These are phyloP conservation scores for Warburgia ugandensis DNA, from an alignment of 164 flowering plant genomes.

Conservation along the genomic window DNA sequence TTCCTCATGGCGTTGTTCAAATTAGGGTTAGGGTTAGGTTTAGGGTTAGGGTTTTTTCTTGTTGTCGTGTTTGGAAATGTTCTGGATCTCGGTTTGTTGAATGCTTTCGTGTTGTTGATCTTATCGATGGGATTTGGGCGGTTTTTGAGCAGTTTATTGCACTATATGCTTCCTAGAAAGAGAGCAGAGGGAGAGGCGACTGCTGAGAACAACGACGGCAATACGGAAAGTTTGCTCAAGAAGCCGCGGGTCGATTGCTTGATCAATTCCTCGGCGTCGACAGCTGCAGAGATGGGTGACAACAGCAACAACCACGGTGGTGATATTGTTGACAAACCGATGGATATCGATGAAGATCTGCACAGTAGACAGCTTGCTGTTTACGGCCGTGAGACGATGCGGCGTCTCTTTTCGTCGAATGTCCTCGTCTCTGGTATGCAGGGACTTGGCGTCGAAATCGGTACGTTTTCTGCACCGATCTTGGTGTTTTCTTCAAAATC, in stretches of 20 bases:
- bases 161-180: slow-evolving; percentile 61
- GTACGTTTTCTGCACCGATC: slow-evolving; percentile 36
- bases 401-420: slow-evolving; percentile 74
- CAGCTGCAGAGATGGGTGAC: slow-evolving; percentile 7
- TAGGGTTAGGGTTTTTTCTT: slow-evolving; percentile 14
- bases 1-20: slow-evolving; percentile 7
- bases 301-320: slow-evolving; percentile 3
- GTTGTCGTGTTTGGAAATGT: slow-evolving; percentile 10
- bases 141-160: slow-evolving; percentile 41
- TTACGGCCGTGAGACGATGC: slow-evolving; percentile 94
- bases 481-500: neutral
- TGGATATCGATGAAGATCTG: slow-evolving; percentile 87
- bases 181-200: slow-evolving; percentile 32
- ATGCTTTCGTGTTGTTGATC: slow-evolving; percentile 16
- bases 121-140: slow-evolving; percentile 20
- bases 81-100: slow-evolving; percentile 17
- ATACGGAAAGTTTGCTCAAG: slow-evolving; percentile 25
- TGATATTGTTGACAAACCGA: slow-evolving; percentile 17
- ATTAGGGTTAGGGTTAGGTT: slow-evolving; percentile 19
- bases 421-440: slow-evolving; percentile 87
- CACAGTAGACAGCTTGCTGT: slow-evolving; percentile 96
- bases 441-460: slow-evolving; percentile 95
- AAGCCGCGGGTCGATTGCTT: slow-evolving; percentile 27
- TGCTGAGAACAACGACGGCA: slow-evolving; percentile 12
- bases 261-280: slow-evolving; percentile 15